A percentile compares a stretch with the other conserved stretches of the same genome.
Evolutionary conservation across 2,329 filamentous ascomycete species (phyloP).

Genomic region (Drechmeria coniospora): DNA sequence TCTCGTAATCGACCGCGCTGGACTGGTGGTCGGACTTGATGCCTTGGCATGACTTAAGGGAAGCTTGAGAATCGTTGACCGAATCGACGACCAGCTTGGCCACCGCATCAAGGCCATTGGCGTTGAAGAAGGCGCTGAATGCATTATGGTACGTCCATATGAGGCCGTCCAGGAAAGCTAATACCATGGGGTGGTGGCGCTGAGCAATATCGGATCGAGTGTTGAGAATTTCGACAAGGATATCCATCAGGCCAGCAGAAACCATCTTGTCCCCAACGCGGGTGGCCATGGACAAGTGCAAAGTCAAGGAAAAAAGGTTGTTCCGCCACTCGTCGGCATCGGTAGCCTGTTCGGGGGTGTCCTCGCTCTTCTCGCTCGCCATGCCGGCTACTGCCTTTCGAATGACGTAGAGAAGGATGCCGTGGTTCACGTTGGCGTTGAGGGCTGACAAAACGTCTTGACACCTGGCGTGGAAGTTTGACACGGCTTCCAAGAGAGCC

Average conservation of each 20-base stretch:
- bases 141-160: slow-evolving; percentile 76
- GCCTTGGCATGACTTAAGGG: slow-evolving; percentile 53
- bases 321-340: slow-evolving; percentile 79
- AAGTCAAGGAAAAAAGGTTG: slow-evolving; percentile 72
- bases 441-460: slow-evolving; percentile 79
- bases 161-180: slow-evolving; percentile 78
- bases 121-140: slow-evolving; percentile 66
- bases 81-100: slow-evolving; percentile 74
- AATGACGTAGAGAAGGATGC: slow-evolving; percentile 82
- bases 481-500: slow-evolving; percentile 69
- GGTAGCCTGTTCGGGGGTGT: slow-evolving; percentile 44
- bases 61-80: slow-evolving; percentile 52
- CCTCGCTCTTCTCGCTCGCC: slow-evolving; percentile 35
- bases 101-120: slow-evolving; percentile 76
- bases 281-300: slow-evolving; percentile 60
- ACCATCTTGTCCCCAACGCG: slow-evolving; percentile 74
- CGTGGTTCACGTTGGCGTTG: slow-evolving; percentile 91
- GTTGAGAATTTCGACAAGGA: slow-evolving; percentile 76
- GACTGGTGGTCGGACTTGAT: slow-evolving; percentile 58
- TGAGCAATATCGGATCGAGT: slow-evolving; percentile 70
- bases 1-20: slow-evolving; percentile 77
- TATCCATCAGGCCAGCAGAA: slow-evolving; percentile 74
- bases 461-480: slow-evolving; percentile 60
- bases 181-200: slow-evolving; percentile 66
- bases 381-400: slow-evolving; percentile 81